Evolutionary conservation across 2,329 filamentous ascomycete genomes (phyloP).

Genomic region (Talaromyces islandicus): DNA sequence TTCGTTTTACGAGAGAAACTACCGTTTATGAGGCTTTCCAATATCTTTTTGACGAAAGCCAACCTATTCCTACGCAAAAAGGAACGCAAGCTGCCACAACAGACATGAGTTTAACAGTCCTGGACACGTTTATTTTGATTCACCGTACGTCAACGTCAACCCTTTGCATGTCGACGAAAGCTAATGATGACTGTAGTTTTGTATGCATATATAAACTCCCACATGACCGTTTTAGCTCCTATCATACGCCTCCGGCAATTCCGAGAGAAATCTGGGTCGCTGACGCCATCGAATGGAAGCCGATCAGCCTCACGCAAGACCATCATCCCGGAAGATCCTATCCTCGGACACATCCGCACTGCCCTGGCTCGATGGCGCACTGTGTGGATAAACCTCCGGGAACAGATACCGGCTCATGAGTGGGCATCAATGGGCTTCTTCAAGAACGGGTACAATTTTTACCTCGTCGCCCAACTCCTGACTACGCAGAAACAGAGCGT

Average conservation of each 20-base stretch:
- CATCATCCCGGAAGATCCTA: conserved; percentile 23
- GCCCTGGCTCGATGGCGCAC: conserved; percentile 34
- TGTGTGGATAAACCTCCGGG: conserved; percentile 30
- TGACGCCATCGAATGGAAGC: conserved; percentile 8
- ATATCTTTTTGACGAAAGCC: conserved; percentile 28
- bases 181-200: conserved; percentile 21
- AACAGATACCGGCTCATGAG: conserved; percentile 25
- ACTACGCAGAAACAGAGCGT: conserved; percentile 37
- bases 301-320: conserved; percentile 3
- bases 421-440: conserved; percentile 38
- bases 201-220: conserved; percentile 36
- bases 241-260: conserved; percentile 17
- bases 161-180: background rate
- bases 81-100: background rate
- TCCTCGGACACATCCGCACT: conserved; percentile 25
- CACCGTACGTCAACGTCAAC: conserved; percentile 26
- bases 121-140: conserved; percentile 40
- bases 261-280: conserved; percentile 3
- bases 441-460: conserved; percentile 38
- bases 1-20: conserved; percentile 30
- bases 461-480: conserved; percentile 37
- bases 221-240: conserved; percentile 32
- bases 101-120: conserved; percentile 22
- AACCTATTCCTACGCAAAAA: conserved; percentile 2
- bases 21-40: conserved; percentile 35